Percentiles rank a stretch among this genome's conserved stretches.
Evolutionary conservation across 2,329 filamentous ascomycete genomes (phyloP).

Genomic region (Colletotrichum zoysiae): DNA sequence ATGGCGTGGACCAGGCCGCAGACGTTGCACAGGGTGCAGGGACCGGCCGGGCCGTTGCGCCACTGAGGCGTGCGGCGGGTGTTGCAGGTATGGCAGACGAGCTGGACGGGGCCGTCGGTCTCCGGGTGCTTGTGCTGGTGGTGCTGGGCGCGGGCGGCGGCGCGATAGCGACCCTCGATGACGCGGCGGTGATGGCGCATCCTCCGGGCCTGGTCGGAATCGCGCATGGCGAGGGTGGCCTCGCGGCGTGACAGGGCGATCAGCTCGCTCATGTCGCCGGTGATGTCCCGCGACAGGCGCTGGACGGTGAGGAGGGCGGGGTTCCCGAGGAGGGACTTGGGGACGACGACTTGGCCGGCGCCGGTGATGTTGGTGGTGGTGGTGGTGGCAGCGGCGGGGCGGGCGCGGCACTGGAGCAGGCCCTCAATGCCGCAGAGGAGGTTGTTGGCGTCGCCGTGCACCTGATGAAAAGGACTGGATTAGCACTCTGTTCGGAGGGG

Average conservation of each 20-base stretch:
- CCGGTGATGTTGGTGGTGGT: background rate
- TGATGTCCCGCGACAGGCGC: constrained; percentile 6
- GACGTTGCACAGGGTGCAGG: constrained; percentile 11
- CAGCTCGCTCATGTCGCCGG: constrained; percentile 7
- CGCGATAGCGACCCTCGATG: background rate
- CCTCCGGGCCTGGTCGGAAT: background rate
- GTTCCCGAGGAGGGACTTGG: background rate
- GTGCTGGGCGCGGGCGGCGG: background rate
- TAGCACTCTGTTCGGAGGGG: background rate
- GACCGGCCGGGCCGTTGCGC: constrained; percentile 16
- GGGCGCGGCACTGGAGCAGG: background rate
- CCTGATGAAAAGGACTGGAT: background rate
- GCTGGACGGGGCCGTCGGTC: background rate
- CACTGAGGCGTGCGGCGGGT: constrained; percentile 4
- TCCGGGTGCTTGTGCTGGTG: background rate
- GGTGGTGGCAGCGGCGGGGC: background rate
- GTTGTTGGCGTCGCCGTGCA: constrained; percentile 10
- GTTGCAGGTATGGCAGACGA: constrained; percentile 14
- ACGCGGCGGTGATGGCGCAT: background rate
- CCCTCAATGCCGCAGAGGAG: constrained; percentile 10
- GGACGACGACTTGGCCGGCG: background rate
- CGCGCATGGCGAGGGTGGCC: background rate
- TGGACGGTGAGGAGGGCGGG: background rate
- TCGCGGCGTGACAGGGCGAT: constrained; percentile 4
- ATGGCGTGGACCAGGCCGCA: constrained; percentile 11